Percentiles rank a stretch among this genome's conserved stretches.
Conservation (phyloP, 306 rosid genomes). For the Sicyos baderoa region DNA sequence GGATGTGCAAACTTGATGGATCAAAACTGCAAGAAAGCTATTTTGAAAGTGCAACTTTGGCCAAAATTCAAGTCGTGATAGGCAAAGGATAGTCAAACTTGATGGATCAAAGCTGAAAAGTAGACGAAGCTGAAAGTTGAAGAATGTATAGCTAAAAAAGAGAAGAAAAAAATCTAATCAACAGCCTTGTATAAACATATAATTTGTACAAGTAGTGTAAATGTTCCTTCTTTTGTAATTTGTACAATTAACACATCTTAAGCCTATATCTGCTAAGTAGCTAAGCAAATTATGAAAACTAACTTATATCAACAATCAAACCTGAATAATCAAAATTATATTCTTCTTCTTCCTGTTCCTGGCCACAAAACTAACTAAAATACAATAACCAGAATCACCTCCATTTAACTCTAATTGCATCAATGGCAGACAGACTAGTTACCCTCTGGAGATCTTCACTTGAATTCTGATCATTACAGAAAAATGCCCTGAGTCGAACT, state of each 20-base stretch:
- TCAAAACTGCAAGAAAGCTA: not conserved
- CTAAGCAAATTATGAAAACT: not conserved
- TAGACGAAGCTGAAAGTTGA: not conserved
- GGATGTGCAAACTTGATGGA: too few relatives aligned
- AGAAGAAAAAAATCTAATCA: not conserved
- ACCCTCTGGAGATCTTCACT: not conserved
- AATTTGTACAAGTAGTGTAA: not conserved
- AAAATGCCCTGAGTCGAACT: not conserved
- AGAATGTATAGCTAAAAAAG: not conserved
- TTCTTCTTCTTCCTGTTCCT: not conserved
- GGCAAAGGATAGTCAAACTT: not conserved
- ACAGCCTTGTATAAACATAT: not conserved
- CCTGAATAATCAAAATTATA: not conserved
- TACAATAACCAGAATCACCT: not conserved
- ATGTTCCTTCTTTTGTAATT: constrained; percentile 14
- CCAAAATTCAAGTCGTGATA: not conserved
- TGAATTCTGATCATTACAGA: constrained; percentile 1
- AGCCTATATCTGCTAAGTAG: not conserved
- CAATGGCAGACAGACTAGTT: not conserved
- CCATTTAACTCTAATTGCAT: not conserved
- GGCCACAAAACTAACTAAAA: not conserved
- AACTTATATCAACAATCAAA: not conserved
- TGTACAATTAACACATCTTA: constrained; percentile 13
- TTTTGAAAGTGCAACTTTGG: constrained; percentile 1
- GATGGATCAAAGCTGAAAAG: not conserved